Conservation (phyloP, 768 basidiomycete species). For the Inosperma sp. region DNA sequence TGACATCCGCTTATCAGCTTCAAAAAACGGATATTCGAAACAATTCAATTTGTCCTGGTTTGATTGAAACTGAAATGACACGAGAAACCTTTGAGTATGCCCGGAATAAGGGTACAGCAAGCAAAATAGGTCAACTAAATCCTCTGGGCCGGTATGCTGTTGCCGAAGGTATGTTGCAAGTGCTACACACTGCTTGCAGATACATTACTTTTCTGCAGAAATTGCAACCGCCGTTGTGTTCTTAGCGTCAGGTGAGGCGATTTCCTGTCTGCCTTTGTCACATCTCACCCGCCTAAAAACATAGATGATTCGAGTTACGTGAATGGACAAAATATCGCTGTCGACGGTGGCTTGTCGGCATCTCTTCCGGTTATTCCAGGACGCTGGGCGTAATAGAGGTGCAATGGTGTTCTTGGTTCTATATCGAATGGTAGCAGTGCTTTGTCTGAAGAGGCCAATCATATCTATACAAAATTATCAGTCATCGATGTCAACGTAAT, state of each 20-base stretch:
- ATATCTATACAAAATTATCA: too few relatives aligned
- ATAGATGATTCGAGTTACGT: conserved; percentile 87
- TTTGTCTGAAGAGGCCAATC: too few relatives aligned
- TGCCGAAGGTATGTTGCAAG: conserved; percentile 53
- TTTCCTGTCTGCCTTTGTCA: conserved; percentile 1
- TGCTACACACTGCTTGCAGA: not conserved
- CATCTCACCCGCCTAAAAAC: conserved; percentile 1
- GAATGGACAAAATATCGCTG: conserved; percentile 82
- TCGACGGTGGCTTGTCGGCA: conserved; percentile 81
- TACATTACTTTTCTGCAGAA: conserved; percentile 44
- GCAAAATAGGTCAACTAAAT: conserved; percentile 81
- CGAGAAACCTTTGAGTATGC: conserved; percentile 70
- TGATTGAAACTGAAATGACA: conserved; percentile 95
- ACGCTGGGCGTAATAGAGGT: conserved; percentile 47
- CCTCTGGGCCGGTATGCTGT: conserved; percentile 80
- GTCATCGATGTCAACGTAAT: too few relatives aligned
- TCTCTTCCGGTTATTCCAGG: conserved; percentile 80
- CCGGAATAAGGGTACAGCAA: conserved; percentile 62
- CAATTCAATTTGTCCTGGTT: conserved; percentile 85
- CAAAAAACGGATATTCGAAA: conserved; percentile 81
- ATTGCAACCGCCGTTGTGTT: conserved; percentile 84
- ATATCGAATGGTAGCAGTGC: too few relatives aligned
- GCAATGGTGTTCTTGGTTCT: too few relatives aligned
- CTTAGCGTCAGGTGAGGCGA: conserved; percentile 76
- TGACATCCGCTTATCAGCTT: conserved; percentile 76